These are phyloP conservation scores for Rostrohypoxylon terebratum DNA, from an alignment of 495 filamentous ascomycete genomes.

Conservation along the genomic window DNA sequence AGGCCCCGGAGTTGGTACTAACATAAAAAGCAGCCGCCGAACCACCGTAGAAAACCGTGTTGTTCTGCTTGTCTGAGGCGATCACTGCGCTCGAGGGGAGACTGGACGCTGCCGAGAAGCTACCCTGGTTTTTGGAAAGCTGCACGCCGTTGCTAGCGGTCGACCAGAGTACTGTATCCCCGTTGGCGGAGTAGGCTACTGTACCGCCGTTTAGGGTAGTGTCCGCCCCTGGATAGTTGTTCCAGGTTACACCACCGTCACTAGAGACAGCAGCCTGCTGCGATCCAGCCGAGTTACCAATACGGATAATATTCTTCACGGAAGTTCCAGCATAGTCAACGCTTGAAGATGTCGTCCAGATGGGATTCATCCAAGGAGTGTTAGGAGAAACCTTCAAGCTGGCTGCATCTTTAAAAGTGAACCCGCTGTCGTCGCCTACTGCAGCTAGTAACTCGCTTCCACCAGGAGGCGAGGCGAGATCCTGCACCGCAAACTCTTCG, in stretches of 20 bases:
- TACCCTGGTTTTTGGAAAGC: conserved; percentile 55
- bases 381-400: conserved; percentile 61
- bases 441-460: conserved; percentile 67
- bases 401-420: conserved; percentile 57
- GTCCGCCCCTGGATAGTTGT: conserved; percentile 58
- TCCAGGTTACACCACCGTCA: conserved; percentile 62
- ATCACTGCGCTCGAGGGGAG: conserved; percentile 61
- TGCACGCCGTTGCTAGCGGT: conserved; percentile 55
- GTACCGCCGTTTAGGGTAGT: conserved; percentile 58
- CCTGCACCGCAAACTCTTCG: conserved; percentile 68
- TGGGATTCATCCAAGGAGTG: conserved; percentile 62
- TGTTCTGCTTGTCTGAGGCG: conserved; percentile 65
- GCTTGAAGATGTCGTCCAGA: conserved; percentile 61
- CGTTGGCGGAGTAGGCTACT: conserved; percentile 65
- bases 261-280: conserved; percentile 58
- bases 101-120: conserved; percentile 58
- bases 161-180: conserved; percentile 64
- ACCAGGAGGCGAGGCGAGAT: conserved; percentile 63
- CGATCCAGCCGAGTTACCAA: conserved; percentile 60
- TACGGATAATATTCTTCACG: conserved; percentile 64
- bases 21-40: conserved; percentile 59
- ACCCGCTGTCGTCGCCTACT: conserved; percentile 70
- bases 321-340: conserved; percentile 70
- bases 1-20: conserved; percentile 57
- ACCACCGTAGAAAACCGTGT: conserved; percentile 65